Evolutionary conservation across 768 basidiomycete species (phyloP).

Genomic region (Dacryopinax primogenitus): DNA sequence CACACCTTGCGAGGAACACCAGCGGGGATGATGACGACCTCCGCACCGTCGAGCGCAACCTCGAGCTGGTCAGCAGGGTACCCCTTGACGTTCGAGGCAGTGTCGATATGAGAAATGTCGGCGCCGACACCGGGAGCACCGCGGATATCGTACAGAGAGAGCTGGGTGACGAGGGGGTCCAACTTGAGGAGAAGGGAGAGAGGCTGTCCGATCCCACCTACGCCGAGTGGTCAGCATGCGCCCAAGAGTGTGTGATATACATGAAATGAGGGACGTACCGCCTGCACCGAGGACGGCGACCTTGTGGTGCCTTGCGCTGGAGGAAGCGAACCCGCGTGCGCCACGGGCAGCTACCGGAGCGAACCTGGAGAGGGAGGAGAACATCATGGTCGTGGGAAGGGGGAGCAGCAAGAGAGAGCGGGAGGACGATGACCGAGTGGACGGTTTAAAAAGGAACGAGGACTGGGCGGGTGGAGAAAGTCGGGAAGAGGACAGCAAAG

Average conservation of each 20-base stretch:
- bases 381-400: not conserved
- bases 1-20: conserved; percentile 95
- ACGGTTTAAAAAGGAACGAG: not conserved
- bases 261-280: conserved; percentile 36
- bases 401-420: not conserved
- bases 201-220: conserved; percentile 93
- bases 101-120: conserved; percentile 91
- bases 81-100: conserved; percentile 55
- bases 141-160: conserved; percentile 88
- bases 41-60: conserved; percentile 72
- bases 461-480: not conserved
- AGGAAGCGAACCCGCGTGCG: conserved; percentile 63
- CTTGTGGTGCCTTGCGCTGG: conserved; percentile 58
- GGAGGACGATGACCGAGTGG: not conserved
- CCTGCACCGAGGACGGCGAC: conserved; percentile 96
- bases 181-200: conserved; percentile 85
- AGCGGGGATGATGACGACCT: conserved; percentile 95
- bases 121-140: conserved; percentile 95
- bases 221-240: not conserved
- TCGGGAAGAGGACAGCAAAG: too few relatives aligned
- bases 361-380: conserved; percentile 37
- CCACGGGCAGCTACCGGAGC: conserved; percentile 49
- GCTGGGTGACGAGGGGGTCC: conserved; percentile 74
- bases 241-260: not conserved
- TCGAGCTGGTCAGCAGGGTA: conserved; percentile 80